A percentile compares a stretch with the other conserved stretches of the same genome.
Conservation (phyloP, 805 yeast genomes). For the Wickerhamomyces bovis region DNA sequence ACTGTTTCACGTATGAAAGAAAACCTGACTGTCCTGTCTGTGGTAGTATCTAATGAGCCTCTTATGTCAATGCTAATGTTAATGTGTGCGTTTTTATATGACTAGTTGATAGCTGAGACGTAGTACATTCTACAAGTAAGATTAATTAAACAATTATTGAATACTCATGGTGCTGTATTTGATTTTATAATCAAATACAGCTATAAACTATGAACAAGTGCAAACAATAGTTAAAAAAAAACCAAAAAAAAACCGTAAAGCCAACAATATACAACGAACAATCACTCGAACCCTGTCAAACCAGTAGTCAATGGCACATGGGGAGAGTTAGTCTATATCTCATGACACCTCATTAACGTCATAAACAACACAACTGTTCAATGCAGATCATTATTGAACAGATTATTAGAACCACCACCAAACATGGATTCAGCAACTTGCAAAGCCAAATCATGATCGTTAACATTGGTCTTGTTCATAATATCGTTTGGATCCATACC, state of each 20-base stretch:
- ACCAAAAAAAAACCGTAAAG: not conserved
- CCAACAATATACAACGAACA: too few species aligned
- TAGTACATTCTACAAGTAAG: too few species aligned
- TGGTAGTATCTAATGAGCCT: conserved; percentile 32
- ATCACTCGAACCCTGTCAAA: not conserved
- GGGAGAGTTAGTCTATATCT: not conserved
- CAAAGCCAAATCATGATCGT: conserved; percentile 20
- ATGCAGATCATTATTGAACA: not conserved
- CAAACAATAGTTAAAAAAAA: too few species aligned
- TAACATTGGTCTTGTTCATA: not conserved
- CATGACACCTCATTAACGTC: not conserved
- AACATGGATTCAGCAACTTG: conserved; percentile 25
- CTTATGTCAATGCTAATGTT: too few species aligned
- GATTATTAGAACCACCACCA: conserved; percentile 13
- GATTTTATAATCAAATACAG: not conserved
- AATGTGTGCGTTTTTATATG: too few species aligned
- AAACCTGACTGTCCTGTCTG: conserved; percentile 72
- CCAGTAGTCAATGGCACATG: too few species aligned
- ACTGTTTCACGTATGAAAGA: conserved; percentile 59
- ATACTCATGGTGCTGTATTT: too few species aligned
- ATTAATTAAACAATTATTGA: too few species aligned
- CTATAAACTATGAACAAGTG: too few species aligned
- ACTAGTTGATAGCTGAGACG: too few species aligned
- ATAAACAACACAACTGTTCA: not conserved
- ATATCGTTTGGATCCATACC: not conserved